Evolutionary conservation across 1,139 yeast species (phyloP).

Genomic region (Sugiyamaella neomexicana): DNA sequence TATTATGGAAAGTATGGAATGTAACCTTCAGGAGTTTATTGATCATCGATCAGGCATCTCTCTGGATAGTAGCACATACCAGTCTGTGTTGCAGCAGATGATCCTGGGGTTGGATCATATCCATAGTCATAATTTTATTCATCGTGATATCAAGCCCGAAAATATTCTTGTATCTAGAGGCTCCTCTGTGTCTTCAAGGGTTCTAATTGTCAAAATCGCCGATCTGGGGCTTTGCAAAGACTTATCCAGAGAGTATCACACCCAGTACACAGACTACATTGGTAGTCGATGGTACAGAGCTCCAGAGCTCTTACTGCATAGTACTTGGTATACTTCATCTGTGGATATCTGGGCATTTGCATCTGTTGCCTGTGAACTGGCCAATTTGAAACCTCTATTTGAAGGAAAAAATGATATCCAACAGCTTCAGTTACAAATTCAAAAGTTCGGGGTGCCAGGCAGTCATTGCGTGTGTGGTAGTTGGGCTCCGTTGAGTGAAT

Average conservation of each 20-base stretch:
- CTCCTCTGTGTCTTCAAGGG: conserved; percentile 4
- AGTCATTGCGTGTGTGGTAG: conserved; percentile 32
- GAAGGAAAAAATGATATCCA: conserved; percentile 82
- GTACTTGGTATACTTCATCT: conserved; percentile 65
- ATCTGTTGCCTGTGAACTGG: conserved; percentile 76
- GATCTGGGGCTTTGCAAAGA: conserved; percentile 90
- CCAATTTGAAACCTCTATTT: conserved; percentile 73
- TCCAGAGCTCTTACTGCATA: conserved; percentile 82
- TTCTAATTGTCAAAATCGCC: conserved; percentile 74
- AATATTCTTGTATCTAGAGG: conserved; percentile 64
- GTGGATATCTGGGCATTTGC: conserved; percentile 97
- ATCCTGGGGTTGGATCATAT: conserved; percentile 79
- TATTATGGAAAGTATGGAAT: conserved; percentile 87
- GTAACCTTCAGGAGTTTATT: conserved; percentile 63
- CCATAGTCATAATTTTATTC: conserved; percentile 72
- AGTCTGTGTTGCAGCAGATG: conserved; percentile 48
- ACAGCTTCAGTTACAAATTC: conserved; percentile 61
- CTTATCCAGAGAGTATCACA: conserved; percentile 41
- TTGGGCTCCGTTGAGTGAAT: conserved; percentile 24
- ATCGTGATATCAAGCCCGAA: conserved; percentile 92
- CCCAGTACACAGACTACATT: conserved; percentile 64
- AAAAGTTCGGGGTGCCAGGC: conserved; percentile 57
- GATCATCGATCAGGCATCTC: conserved; percentile 46
- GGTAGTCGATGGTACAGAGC: conserved; percentile 97
- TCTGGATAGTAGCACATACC: conserved; percentile 48